phyloP scores from a whole-genome alignment of 768 basidiomycete species.

The Ramaria sp. region DNA sequence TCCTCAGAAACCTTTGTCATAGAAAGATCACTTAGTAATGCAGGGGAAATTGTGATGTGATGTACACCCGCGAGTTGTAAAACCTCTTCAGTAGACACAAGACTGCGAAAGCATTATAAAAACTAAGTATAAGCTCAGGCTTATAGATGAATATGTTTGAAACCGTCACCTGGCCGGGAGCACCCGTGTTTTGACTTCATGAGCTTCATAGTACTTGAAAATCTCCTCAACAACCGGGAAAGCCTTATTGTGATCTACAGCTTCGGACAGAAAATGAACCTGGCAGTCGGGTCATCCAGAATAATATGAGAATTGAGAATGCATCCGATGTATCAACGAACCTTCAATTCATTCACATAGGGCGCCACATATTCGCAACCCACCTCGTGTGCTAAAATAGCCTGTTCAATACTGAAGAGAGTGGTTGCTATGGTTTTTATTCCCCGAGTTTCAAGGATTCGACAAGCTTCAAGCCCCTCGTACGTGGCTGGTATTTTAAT shows the following conservation, averaged over 20 bases:
- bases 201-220: conserved; percentile 25
- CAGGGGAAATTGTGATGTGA: neutral
- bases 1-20: conserved; percentile 23
- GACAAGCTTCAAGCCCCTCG: conserved; percentile 40
- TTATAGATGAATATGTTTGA: neutral
- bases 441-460: conserved; percentile 30
- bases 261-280: conserved; percentile 32
- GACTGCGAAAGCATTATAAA: conserved; percentile 17
- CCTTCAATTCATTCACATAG: conserved; percentile 39
- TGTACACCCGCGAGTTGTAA: neutral
- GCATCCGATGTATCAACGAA: neutral
- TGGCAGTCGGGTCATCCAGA: conserved; percentile 26
- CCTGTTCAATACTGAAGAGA: conserved; percentile 45
- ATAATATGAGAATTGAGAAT: neutral
- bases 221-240: conserved; percentile 29
- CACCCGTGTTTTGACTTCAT: conserved; percentile 30
- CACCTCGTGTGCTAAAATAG: conserved; percentile 42
- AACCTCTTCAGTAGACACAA: conserved; percentile 31
- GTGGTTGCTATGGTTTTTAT: conserved; percentile 46
- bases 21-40: conserved; percentile 26
- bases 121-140: neutral
- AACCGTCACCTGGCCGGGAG: conserved; percentile 37
- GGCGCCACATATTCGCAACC: conserved; percentile 42
- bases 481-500: conserved; percentile 52
- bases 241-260: conserved; percentile 31